Base-by-base conservation (phyloP, 2,329 filamentous ascomycete species). In the Phaeophleospora eucalypticola region DNA sequence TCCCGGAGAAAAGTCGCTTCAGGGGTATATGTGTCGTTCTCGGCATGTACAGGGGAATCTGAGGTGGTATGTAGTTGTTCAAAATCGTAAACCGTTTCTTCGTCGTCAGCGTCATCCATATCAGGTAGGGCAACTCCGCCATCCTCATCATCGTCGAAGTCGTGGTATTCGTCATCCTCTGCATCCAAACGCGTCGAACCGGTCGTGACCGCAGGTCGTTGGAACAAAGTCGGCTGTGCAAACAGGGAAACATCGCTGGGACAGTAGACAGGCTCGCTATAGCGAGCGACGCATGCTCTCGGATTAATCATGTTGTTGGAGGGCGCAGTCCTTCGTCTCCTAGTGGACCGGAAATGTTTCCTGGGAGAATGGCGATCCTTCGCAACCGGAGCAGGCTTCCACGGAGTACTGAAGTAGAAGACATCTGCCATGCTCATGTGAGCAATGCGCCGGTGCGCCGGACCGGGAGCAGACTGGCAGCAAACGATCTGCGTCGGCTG, bases 251-350 rank as follows among this genome's bases (percentile, higher is more conserved):
- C 36, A 36, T 52, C 38, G 48, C 43, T 62, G 12, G 54, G 48
- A 41, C 56, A 58, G 33, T 62, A 63, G 4, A 52, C 49, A 17
- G 56, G 58, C 51, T 61, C 59, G n/a, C 52, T 51, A 36, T 57
- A 53, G n/a, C 49, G 57, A 43, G 58, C 59, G 41, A 63, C 54
- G 45, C 55, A 60, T 29, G 59, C 58, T 40, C 50, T 51, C 27
- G 55, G 53, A n/a, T 41, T 46, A 20, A 47, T 53, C 49, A 56
- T 52, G 37, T 36, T 53, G 37, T 36, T 18, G 17, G 9, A 10
- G 18, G 15, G 15, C 3, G 12, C 12, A 10, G 15, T 12, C 12
- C 24, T 29, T 12, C 34, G 16, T 9, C 12, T 18, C 16, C 17
- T 37, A 10, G 10, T 19, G 34, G 15, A 6, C 6, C 12, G 6